Percentiles rank a stretch among this genome's conserved stretches.
phyloP scores from a whole-genome alignment of 2,329 filamentous ascomycete genomes.

The Paecilomyces sp. region DNA sequence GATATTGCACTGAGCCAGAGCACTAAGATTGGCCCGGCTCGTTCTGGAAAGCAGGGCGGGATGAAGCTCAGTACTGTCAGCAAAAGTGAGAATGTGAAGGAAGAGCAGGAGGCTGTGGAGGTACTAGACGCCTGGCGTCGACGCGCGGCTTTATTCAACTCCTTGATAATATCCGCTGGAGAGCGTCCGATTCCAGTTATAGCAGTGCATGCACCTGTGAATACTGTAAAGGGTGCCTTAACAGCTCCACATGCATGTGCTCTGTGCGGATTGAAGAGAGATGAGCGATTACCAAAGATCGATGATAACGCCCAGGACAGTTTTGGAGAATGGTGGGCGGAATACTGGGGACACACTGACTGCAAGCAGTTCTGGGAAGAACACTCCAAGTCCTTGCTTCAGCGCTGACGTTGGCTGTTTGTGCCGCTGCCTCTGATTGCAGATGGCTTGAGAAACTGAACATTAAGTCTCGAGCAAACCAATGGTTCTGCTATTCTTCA shows the following conservation, averaged over 20 bases:
- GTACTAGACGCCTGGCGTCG: slow-evolving; percentile 68
- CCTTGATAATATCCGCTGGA: slow-evolving; percentile 42
- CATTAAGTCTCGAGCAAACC: background rate
- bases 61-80: slow-evolving; percentile 91
- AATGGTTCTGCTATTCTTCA: background rate
- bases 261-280: slow-evolving; percentile 79
- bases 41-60: slow-evolving; percentile 62
- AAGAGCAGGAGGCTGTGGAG: slow-evolving; percentile 78
- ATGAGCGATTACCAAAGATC: slow-evolving; percentile 71
- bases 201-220: slow-evolving; percentile 60
- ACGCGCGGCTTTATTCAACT: slow-evolving; percentile 66
- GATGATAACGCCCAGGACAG: slow-evolving; percentile 76
- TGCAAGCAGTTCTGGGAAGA: slow-evolving; percentile 83
- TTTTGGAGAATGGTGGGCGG: slow-evolving; percentile 95
- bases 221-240: slow-evolving; percentile 62
- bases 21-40: slow-evolving; percentile 75
- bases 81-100: slow-evolving; percentile 70
- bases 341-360: slow-evolving; percentile 73
- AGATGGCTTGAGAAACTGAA: background rate
- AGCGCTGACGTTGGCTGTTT: slow-evolving; percentile 45
- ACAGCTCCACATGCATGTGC: slow-evolving; percentile 70
- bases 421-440: background rate
- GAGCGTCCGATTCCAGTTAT: slow-evolving; percentile 58
- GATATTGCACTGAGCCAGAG: slow-evolving; percentile 77
- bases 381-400: slow-evolving; percentile 63